Evolutionary conservation across 106 monocot species (phyloP).

Genomic region (Platanthera zijinensis): DNA sequence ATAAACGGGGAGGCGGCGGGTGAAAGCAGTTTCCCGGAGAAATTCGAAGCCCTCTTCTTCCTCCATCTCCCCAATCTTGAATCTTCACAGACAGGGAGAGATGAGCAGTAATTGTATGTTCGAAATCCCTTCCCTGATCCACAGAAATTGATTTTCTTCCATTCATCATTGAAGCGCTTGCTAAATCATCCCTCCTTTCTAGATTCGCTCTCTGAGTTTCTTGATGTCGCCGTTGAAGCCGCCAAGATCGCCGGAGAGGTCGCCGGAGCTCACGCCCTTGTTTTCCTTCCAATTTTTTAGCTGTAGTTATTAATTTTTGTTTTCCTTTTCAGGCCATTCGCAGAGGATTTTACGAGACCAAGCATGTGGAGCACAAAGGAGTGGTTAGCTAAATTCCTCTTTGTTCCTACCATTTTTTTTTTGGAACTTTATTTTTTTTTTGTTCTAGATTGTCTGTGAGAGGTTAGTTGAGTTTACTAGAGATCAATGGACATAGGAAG

Average conservation of each 20-base stretch:
- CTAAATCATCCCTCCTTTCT: neutral
- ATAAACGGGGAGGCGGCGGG: too few species aligned
- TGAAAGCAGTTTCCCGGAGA: too few species aligned
- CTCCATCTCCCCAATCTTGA: neutral
- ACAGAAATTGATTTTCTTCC: neutral
- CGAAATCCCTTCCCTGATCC: neutral
- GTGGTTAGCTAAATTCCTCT: slow-evolving; percentile 17
- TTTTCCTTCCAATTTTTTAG: neutral
- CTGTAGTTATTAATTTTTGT: neutral
- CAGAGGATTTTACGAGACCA: slow-evolving; percentile 63
- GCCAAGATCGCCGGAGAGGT: slow-evolving; percentile 56
- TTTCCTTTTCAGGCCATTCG: slow-evolving; percentile 46
- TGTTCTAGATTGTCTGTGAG: too few species aligned
- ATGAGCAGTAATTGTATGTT: neutral
- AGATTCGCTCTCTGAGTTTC: slow-evolving; percentile 24
- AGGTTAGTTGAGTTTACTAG: too few species aligned
- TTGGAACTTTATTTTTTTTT: neutral
- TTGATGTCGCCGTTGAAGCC: slow-evolving; percentile 44
- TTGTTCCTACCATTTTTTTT: neutral
- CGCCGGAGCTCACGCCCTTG: neutral
- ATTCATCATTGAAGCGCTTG: neutral
- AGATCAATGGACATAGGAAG: too few species aligned
- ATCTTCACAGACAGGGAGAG: neutral
- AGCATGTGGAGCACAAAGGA: slow-evolving; percentile 90
- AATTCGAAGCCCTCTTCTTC: too few species aligned